Base-by-base conservation (phyloP, 306 rosid genomes). In the Dryas alaskensis region DNA sequence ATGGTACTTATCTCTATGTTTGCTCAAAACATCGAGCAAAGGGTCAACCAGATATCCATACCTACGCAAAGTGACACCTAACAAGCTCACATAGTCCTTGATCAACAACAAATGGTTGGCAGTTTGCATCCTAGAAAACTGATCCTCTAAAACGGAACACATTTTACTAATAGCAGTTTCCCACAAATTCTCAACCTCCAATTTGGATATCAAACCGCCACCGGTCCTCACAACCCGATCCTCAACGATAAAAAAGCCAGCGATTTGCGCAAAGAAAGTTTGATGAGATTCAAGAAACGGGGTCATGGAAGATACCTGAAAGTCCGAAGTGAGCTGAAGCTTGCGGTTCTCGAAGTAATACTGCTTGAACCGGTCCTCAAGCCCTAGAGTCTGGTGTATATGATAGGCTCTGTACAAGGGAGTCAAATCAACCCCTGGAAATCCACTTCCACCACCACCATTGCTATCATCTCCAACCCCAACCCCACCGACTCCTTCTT, bases 71-170 rank as follows among this genome's bases (percentile, higher is more conserved):
- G 98, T 95, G 8, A 95, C 98, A 19, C 98, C 99, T 50, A 95
- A 81, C 52, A 95, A 72, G 76, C 99, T 95, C 83, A 95, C 99
- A 75, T 95, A 95, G 77, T 95, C 99, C 84, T 95, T 92, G 74
- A 95, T 95, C 71, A 95, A 73, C 84, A 95, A 81, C 49, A 95
- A 86, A 78, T 95, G 99, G 65, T 95, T 95, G 4, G 99, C 99
- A 47, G 99, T 95, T 58, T 95, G 99, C 99, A 95, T 95, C 77
- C 99, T 81, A 22, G 99, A 95, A 77, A 95, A 95, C 60, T 95
- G 99, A 85, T 95, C 99, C 92, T 95, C 99, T 57, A 95, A 87
- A 64, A 95, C 99, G 45, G 98, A 84, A 79, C 99, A 95, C 99
- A 95, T 95, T 80, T 95, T 95, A 60, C 98, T 86, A 69, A 95